These are phyloP conservation scores for Plenodomus tracheiphilus DNA, from an alignment of 2,329 filamentous ascomycete genomes.

Conservation along the genomic window DNA sequence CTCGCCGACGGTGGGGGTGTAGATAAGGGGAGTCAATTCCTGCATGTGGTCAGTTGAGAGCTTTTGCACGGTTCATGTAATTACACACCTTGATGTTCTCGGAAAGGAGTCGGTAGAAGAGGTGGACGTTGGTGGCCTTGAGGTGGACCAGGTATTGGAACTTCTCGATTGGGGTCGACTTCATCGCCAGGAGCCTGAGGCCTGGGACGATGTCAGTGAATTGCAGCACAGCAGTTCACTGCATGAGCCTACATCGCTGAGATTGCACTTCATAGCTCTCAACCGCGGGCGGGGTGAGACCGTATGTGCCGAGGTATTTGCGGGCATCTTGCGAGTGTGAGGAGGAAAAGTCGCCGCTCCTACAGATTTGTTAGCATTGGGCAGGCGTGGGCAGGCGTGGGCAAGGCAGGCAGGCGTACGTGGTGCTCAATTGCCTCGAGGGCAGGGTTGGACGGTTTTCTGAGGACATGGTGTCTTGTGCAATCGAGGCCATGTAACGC, in stretches of 20 bases:
- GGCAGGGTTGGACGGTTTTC: slow-evolving; percentile 42
- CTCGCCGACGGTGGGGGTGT: slow-evolving; percentile 90
- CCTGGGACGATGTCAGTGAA: slow-evolving; percentile 56
- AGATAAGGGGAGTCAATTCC: slow-evolving; percentile 81
- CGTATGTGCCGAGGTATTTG: slow-evolving; percentile 56
- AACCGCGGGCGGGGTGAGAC: slow-evolving; percentile 55
- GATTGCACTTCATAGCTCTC: slow-evolving; percentile 56
- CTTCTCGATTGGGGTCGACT: slow-evolving; percentile 74
- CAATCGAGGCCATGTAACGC: slow-evolving; percentile 41
- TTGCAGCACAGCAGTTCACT: slow-evolving; percentile 31
- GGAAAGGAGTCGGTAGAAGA: slow-evolving; percentile 80
- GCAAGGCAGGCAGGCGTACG: slow-evolving; percentile 9
- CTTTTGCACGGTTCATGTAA: neutral
- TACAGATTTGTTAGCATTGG: slow-evolving; percentile 24
- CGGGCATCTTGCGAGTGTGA: slow-evolving; percentile 54
- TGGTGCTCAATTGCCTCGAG: slow-evolving; percentile 42
- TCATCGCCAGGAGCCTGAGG: slow-evolving; percentile 73
- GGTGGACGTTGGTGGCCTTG: slow-evolving; percentile 74
- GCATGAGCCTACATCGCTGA: slow-evolving; percentile 50
- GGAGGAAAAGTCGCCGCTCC: slow-evolving; percentile 54
- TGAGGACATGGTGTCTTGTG: slow-evolving; percentile 38
- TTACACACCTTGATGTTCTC: slow-evolving; percentile 64
- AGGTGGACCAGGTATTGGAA: slow-evolving; percentile 79
- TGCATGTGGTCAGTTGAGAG: slow-evolving; percentile 47
- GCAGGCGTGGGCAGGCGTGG: neutral